Conservation (phyloP, 169 alveolate species). For the Amoebophrya sp. region DNA sequence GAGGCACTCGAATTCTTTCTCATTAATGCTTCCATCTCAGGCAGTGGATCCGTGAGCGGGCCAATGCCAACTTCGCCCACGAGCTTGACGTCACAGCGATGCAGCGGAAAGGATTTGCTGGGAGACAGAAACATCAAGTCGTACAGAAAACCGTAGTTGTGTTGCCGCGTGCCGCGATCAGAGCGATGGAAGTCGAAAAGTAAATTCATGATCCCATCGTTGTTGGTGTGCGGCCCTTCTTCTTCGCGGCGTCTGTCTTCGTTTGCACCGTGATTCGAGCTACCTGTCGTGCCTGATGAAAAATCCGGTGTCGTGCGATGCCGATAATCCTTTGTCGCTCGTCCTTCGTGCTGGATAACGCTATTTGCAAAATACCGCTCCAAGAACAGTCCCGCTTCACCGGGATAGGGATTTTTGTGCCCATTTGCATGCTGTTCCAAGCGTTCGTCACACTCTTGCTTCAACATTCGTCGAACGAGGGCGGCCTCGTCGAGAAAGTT, state of each 20-base stretch:
- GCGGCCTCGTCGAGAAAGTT: not conserved
- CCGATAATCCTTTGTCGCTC: too few relatives aligned
- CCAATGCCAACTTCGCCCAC: constrained; percentile 1
- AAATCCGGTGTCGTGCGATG: too few relatives aligned
- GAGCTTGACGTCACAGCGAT: not conserved
- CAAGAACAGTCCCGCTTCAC: not conserved
- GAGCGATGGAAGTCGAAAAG: constrained; percentile 19
- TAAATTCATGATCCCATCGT: not conserved
- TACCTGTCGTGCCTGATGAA: not conserved
- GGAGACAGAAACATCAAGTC: not conserved
- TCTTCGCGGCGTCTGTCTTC: too few relatives aligned
- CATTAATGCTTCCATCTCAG: too few relatives aligned
- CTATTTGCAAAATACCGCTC: not conserved
- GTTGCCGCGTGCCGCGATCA: not conserved
- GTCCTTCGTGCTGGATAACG: not conserved
- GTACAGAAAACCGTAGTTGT: constrained; percentile 24
- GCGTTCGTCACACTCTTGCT: not conserved
- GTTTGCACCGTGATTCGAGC: not conserved
- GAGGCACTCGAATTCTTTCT: too few relatives aligned
- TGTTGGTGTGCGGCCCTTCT: not conserved
- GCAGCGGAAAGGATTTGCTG: too few relatives aligned
- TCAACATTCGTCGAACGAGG: not conserved
- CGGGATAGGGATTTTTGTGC: not conserved
- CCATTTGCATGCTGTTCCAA: too few relatives aligned
- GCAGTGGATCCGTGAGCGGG: not conserved